Evolutionary conservation across 495 filamentous ascomycete genomes (phyloP), one percentile per base, ranked within the genome.

Genomic region (Hypoxylon cercidicola): DNA sequence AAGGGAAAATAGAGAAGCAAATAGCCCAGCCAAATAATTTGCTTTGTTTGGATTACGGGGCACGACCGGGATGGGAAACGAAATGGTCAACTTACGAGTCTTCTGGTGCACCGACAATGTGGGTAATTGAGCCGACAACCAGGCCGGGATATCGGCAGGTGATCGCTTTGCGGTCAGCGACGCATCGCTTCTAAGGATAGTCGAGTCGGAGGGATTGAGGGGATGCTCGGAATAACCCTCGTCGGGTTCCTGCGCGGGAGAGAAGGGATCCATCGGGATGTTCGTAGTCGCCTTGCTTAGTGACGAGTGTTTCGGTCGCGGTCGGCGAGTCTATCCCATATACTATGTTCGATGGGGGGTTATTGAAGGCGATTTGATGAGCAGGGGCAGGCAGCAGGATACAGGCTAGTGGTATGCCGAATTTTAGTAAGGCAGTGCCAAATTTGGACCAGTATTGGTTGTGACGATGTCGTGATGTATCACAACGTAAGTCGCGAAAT

Each of bases 161-260:
- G 72, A 72, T 57, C 64, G 60, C 47, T 65, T 56, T 23, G 62
- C 64, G 43, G 60, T 51, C 52, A 72, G 51, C 9, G 65, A 63
- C 21, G 64, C 51, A 64, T 64, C 67, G 40, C 62, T 71, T 11
- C 51, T 45, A 44, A 66, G 64, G 48, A 37, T 56, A 43, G 60
- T 44, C 18, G 77, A 61, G 28, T 75, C 64, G 41, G 75, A 74
- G 19, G 75, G 74, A 60, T 75, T 82, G 60, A 86, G 74, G 50
- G 84, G 84, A 68, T 83, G 80, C 69, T 86, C 84, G 32, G 82
- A 85, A 69, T 86, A 86, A 65, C 84, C 84, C 71, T 86, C 84
- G 75, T 86, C 84, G 46, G 80, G 82, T 61, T 80, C 78, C 46
- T 77, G 75, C 20, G 68, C 37, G 39, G 70, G 65, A 13, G 71